phyloP scores from a whole-genome alignment of 2,329 filamentous ascomycete genomes.

The Alternaria incomplexa region DNA sequence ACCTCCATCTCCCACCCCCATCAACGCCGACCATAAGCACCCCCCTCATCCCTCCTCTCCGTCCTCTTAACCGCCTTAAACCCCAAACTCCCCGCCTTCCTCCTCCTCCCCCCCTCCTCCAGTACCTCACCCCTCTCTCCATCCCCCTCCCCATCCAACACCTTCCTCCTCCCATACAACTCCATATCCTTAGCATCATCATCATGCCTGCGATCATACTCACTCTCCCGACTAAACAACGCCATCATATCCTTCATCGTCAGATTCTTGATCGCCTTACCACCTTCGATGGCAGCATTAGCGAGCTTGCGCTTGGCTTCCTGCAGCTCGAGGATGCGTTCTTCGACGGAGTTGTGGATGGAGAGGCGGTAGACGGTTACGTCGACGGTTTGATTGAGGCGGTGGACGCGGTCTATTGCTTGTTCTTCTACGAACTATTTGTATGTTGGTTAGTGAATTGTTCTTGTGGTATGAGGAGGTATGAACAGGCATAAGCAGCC shows the following conservation, averaged over 20 bases:
- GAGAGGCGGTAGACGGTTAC: conserved; percentile 96
- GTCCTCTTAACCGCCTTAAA: conserved; percentile 23
- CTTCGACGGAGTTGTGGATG: conserved; percentile 85
- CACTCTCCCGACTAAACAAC: conserved; percentile 77
- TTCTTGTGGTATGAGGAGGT: neutral
- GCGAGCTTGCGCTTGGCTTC: conserved; percentile 91
- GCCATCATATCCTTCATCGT: conserved; percentile 92
- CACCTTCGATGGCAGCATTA: conserved; percentile 87
- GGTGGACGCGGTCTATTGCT: conserved; percentile 96
- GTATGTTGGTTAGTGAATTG: too few relatives aligned
- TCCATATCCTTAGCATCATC: conserved; percentile 42
- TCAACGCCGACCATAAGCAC: conserved; percentile 46
- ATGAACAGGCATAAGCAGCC: too few relatives aligned
- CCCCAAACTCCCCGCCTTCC: conserved; percentile 40
- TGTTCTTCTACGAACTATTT: conserved; percentile 99
- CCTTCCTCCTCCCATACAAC: conserved; percentile 45
- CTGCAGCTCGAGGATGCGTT: conserved; percentile 91
- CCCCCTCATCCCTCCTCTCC: conserved; percentile 41
- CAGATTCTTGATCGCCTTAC: conserved; percentile 80
- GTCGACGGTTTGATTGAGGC: conserved; percentile 94
- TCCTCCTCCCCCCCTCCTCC: conserved; percentile 12
- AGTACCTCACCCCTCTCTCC: conserved; percentile 17
- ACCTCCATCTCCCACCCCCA: neutral
- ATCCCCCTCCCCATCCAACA: conserved; percentile 26
- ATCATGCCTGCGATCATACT: conserved; percentile 55